A percentile compares a stretch with the other conserved stretches of the same genome.
Conservation (phyloP, 345 rosid species). For the Arabis alpina region DNA sequence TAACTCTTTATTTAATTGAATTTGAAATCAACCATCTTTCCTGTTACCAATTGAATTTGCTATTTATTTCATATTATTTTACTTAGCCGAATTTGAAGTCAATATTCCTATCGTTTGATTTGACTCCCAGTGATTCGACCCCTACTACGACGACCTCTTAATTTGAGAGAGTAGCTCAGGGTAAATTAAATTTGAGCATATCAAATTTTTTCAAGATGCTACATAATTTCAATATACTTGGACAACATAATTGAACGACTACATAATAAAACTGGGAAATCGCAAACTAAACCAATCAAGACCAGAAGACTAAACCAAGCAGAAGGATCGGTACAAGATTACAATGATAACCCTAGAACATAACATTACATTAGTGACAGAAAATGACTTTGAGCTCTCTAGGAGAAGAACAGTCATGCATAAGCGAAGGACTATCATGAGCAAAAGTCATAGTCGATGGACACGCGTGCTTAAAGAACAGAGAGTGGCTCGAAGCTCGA, state of each 20-base stretch:
- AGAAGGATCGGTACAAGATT: constrained; percentile 3
- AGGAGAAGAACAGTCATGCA: constrained; percentile 86
- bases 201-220: constrained; percentile 16
- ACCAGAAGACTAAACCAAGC: constrained; percentile 22
- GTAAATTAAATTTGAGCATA: too few relatives aligned
- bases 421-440: constrained; percentile 83
- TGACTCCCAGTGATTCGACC: too few relatives aligned
- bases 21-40: too few relatives aligned
- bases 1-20: too few relatives aligned
- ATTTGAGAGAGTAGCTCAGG: too few relatives aligned
- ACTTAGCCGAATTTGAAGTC: too few relatives aligned
- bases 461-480: constrained; percentile 84
- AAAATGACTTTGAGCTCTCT: constrained; percentile 94
- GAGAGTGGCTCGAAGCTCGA: constrained; percentile 62
- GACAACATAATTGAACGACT: background rate
- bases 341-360: constrained; percentile 24
- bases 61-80: too few relatives aligned
- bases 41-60: too few relatives aligned
- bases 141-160: too few relatives aligned
- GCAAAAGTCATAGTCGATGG: constrained; percentile 89
- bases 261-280: constrained; percentile 35
- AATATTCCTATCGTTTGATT: too few relatives aligned
- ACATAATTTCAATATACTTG: constrained; percentile 31
- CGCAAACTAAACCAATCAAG: constrained; percentile 32
- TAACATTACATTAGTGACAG: constrained; percentile 59